Conservation (phyloP, 345 rosid genomes). For the Heritiera littoralis region DNA sequence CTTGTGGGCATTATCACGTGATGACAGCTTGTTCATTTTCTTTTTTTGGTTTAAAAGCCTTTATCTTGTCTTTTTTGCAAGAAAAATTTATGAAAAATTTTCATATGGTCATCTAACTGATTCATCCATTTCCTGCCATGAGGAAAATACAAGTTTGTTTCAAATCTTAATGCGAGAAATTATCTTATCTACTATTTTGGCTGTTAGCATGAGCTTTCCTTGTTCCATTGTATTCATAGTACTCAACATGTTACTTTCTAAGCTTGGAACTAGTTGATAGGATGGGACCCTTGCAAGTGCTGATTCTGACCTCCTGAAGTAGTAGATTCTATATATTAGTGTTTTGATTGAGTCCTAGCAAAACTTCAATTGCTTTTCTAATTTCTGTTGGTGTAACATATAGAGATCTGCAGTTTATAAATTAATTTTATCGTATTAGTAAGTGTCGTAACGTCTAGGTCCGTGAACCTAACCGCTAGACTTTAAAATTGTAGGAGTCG, state of each 20-base stretch:
- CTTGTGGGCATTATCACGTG: not conserved
- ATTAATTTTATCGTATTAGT: not conserved
- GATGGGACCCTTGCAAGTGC: not conserved
- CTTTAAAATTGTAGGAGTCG: too few relatives aligned
- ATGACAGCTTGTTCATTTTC: not conserved
- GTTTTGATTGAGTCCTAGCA: not conserved
- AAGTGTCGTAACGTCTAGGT: too few relatives aligned
- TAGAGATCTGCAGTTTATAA: not conserved
- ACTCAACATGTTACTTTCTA: not conserved
- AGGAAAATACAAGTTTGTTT: not conserved
- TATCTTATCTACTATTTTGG: not conserved
- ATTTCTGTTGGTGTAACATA: not conserved
- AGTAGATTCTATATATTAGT: not conserved
- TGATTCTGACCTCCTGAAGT: not conserved
- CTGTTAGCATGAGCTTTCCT: not conserved
- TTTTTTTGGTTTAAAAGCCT: not conserved
- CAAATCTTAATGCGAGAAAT: not conserved
- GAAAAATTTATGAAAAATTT: not conserved
- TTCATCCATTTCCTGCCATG: not conserved
- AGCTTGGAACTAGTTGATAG: not conserved
- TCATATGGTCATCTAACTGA: not conserved
- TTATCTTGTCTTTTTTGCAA: not conserved
- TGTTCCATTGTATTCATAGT: not conserved
- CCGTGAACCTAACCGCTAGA: too few relatives aligned
- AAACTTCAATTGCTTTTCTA: not conserved